Percentiles rank a stretch among this genome's conserved stretches.
Evolutionary conservation across 2,329 filamentous ascomycete genomes (phyloP).

Genomic region (Ophiostoma ips): DNA sequence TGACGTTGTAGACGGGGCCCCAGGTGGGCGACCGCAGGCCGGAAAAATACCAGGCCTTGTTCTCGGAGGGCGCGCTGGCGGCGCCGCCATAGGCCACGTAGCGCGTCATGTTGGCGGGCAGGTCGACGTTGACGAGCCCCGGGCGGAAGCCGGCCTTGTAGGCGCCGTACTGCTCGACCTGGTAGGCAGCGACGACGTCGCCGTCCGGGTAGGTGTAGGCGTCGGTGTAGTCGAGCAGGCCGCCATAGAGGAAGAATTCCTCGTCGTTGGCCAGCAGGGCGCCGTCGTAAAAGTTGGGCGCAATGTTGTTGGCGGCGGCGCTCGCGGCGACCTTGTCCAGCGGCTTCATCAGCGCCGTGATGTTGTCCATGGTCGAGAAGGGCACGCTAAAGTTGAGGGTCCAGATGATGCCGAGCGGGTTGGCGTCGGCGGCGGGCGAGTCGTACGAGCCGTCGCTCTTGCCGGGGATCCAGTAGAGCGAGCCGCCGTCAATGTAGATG

Average conservation of each 20-base stretch:
- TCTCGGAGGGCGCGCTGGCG: constrained; percentile 53
- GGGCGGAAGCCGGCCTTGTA: constrained; percentile 27
- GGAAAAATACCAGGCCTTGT: constrained; percentile 58
- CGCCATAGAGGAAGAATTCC: constrained; percentile 52
- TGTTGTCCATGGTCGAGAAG: constrained; percentile 39
- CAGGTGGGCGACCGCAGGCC: constrained; percentile 39
- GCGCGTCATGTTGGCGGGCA: constrained; percentile 36
- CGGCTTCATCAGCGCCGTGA: constrained; percentile 34
- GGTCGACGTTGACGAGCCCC: constrained; percentile 27
- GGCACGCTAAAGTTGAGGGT: constrained; percentile 43
- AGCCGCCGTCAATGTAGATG: constrained; percentile 52
- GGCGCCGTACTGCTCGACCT: constrained; percentile 36
- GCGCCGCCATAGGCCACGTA: constrained; percentile 52
- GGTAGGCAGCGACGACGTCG: constrained; percentile 35
- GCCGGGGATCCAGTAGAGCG: constrained; percentile 37
- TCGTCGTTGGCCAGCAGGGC: constrained; percentile 50
- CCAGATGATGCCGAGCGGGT: constrained; percentile 38
- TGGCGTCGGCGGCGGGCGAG: constrained; percentile 25
- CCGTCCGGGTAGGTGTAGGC: constrained; percentile 25
- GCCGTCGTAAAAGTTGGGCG: constrained; percentile 47
- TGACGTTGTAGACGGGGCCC: constrained; percentile 32
- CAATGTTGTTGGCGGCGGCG: constrained; percentile 33
- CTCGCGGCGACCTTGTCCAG: constrained; percentile 33
- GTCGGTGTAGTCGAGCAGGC: constrained; percentile 27
- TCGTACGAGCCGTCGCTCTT: constrained; percentile 28